Conservation (phyloP, 148 eudicot species). For the Chenopodium quinoa region DNA sequence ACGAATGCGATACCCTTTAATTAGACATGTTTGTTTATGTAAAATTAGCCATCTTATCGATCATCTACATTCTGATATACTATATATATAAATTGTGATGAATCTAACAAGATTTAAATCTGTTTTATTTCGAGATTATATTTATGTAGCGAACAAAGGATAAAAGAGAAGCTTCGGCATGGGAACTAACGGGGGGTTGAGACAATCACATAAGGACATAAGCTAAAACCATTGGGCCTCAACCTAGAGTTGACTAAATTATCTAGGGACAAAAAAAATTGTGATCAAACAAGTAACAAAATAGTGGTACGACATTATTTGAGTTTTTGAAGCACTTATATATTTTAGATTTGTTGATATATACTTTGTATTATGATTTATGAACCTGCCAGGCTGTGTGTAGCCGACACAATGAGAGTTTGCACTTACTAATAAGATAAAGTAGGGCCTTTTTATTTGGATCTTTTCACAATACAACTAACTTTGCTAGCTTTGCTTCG, state of each 20-base stretch:
- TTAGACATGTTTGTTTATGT: too few species aligned
- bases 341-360: neutral
- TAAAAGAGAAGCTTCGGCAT: too few species aligned
- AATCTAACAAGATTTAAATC: too few species aligned
- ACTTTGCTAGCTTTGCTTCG: neutral
- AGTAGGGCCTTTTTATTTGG: neutral
- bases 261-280: neutral
- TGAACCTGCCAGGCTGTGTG: neutral
- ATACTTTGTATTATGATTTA: neutral
- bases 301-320: too few species aligned
- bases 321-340: neutral
- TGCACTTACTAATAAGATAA: neutral
- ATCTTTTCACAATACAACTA: neutral
- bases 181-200: too few species aligned
- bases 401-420: constrained; percentile 4
- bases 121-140: too few species aligned
- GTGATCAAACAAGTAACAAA: neutral
- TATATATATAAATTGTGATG: too few species aligned
- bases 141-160: too few species aligned
- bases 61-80: too few species aligned
- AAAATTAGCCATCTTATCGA: too few species aligned
- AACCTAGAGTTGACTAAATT: neutral
- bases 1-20: too few species aligned
- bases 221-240: neutral
- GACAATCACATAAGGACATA: too few species aligned